These are phyloP conservation scores for Podaxis pistillaris DNA, from an alignment of 768 basidiomycete genomes.

Conservation along the genomic window DNA sequence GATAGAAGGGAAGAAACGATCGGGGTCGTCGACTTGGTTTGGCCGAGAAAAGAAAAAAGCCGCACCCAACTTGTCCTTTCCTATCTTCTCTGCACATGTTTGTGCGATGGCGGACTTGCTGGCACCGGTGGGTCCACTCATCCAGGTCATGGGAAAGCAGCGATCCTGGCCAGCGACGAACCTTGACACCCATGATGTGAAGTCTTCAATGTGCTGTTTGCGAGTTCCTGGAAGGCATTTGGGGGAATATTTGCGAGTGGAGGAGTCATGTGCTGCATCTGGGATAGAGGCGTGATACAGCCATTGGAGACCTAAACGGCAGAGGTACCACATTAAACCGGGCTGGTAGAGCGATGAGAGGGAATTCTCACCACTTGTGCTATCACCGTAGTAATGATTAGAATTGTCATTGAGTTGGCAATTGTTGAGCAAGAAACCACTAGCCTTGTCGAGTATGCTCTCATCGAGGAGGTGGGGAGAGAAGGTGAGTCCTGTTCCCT, in stretches of 20 bases:
- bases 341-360: too few species aligned
- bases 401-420: too few species aligned
- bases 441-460: too few species aligned
- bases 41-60: constrained; percentile 10
- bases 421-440: too few species aligned
- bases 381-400: too few species aligned
- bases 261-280: background rate
- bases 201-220: background rate
- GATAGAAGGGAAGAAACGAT: background rate
- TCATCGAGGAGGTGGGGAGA: too few species aligned
- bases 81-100: background rate
- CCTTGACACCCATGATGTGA: background rate
- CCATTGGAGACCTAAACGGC: background rate
- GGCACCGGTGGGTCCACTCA: constrained; percentile 6
- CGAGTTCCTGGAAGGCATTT: background rate
- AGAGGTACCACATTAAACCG: background rate
- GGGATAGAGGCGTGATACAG: background rate
- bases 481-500: too few species aligned
- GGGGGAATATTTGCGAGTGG: background rate
- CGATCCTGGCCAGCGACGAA: background rate
- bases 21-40: background rate
- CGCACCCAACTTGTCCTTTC: background rate
- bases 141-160: background rate
- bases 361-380: too few species aligned
- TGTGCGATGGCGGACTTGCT: constrained; percentile 9